phyloP scores from a whole-genome alignment of 495 filamentous ascomycete species.

The Neurospora sp. region DNA sequence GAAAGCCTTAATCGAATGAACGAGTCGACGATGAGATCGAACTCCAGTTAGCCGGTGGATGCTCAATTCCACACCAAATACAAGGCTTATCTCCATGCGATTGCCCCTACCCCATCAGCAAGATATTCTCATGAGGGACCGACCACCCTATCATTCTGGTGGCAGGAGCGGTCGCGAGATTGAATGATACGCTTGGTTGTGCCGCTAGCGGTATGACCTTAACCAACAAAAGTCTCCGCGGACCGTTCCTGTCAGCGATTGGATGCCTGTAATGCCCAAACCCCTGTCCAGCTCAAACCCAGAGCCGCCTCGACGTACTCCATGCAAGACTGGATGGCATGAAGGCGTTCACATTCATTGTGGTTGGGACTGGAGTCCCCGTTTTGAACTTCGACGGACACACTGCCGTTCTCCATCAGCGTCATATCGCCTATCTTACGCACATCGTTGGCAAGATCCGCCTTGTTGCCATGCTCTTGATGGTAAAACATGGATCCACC shows the following conservation, averaged over 20 bases:
- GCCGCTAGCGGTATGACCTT: conserved; percentile 10
- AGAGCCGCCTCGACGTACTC: conserved; percentile 15
- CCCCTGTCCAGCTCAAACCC: conserved; percentile 27
- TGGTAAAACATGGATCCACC: background rate
- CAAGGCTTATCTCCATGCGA: background rate
- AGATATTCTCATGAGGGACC: background rate
- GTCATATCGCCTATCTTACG: background rate
- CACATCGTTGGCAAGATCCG: background rate
- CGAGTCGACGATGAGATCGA: background rate
- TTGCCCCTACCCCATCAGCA: background rate
- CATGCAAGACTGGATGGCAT: conserved; percentile 6
- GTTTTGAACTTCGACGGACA: background rate
- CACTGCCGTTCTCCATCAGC: background rate
- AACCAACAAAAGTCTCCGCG: conserved; percentile 14
- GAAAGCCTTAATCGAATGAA: background rate
- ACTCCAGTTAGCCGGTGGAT: background rate
- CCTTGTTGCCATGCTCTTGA: background rate
- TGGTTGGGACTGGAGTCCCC: background rate
- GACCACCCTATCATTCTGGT: background rate
- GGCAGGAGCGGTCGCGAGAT: background rate
- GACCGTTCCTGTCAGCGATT: conserved; percentile 16
- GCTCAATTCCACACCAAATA: background rate
- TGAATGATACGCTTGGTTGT: conserved; percentile 12
- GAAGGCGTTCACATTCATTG: background rate
- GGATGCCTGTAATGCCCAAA: conserved; percentile 9